Base-by-base conservation (phyloP, 1,284 basidiomycete genomes). In the Ganoderma sinense region DNA sequence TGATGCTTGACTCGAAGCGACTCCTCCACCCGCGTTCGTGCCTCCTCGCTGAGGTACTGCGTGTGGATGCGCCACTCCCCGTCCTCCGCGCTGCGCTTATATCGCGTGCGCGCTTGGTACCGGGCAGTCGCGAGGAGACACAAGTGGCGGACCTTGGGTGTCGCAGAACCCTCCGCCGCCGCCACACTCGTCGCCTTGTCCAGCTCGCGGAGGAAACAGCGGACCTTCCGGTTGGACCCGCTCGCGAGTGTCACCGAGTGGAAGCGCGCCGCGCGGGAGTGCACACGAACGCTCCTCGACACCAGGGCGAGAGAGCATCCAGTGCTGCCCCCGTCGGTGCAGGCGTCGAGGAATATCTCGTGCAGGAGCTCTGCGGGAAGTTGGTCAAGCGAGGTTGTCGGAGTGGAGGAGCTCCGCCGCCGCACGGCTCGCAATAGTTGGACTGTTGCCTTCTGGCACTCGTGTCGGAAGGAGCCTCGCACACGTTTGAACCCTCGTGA, bases 251-350 rank as follows among this genome's bases (percentile, higher is more conserved):
- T 53, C 56, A 64, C 36, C 43, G 55, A 59, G 62, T 68, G n/a
- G 33, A 64, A 62, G 18, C 67, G 62, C 16, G 45, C 40, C 16
- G 55, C 29, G 23, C 67, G 67, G 3, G 62, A 56, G 29, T 43
- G 43, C 10, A 18, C 33, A 31, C 55, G 51, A 31, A 68, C 16
- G 16, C 26, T 1, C 16, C 43, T 64, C 2, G 62, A 64, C 5
- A 68, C 67, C 4, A 45, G 55, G 10, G 67, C 56, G 14, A 64
- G 67, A 23, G 39, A 41, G 62, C 39, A 55, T 6, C 67, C 62
- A 7, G 67, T 68, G 67, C n/a, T 31, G 8, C 67, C 67, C 3
- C 67, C 67, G 31, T 68, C 56, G 14, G 55, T 68, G 56, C 67
- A 68, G 4, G 53, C 53, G 4, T 53, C 41, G 1, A 31, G 33